These are phyloP conservation scores for Batrachochytrium dendrobatidis DNA, from an alignment of 371 early-diverging fungal genomes.

Conservation along the genomic window DNA sequence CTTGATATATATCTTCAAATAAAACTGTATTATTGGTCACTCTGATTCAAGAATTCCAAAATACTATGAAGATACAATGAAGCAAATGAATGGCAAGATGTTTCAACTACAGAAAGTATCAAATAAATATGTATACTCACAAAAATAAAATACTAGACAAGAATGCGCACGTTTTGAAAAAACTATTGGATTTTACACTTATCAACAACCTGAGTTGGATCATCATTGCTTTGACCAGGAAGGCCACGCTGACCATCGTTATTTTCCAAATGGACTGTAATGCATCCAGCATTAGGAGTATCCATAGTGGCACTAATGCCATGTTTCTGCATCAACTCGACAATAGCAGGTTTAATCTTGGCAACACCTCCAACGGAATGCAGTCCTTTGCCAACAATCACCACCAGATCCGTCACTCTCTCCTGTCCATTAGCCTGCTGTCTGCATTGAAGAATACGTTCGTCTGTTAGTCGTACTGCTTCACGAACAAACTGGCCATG, in stretches of 20 bases:
- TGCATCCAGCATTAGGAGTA: background rate
- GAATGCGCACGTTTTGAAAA: too few relatives aligned
- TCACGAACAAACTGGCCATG: slow-evolving; percentile 24
- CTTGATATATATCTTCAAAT: too few relatives aligned
- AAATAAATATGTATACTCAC: too few relatives aligned
- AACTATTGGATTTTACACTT: too few relatives aligned
- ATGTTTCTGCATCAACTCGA: slow-evolving; percentile 8
- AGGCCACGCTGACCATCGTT: slow-evolving; percentile 2
- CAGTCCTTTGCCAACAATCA: slow-evolving; percentile 19
- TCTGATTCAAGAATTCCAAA: too few relatives aligned
- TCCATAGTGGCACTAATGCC: background rate
- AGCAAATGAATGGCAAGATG: too few relatives aligned
- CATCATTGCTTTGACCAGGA: background rate
- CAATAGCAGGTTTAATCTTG: slow-evolving; percentile 25
- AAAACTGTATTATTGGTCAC: too few relatives aligned
- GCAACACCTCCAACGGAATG: slow-evolving; percentile 15
- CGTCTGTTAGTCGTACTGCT: slow-evolving; percentile 9
- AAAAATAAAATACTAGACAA: too few relatives aligned
- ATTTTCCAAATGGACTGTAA: background rate
- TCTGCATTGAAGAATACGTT: slow-evolving; percentile 14
- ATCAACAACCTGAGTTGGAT: too few relatives aligned
- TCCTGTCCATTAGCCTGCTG: too few relatives aligned
- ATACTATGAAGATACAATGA: too few relatives aligned
- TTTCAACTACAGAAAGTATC: too few relatives aligned
- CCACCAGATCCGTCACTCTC: slow-evolving; percentile 5